These are phyloP conservation scores for Hymenoscyphus infarciens DNA, from an alignment of 2,329 filamentous ascomycete species.

Conservation along the genomic window DNA sequence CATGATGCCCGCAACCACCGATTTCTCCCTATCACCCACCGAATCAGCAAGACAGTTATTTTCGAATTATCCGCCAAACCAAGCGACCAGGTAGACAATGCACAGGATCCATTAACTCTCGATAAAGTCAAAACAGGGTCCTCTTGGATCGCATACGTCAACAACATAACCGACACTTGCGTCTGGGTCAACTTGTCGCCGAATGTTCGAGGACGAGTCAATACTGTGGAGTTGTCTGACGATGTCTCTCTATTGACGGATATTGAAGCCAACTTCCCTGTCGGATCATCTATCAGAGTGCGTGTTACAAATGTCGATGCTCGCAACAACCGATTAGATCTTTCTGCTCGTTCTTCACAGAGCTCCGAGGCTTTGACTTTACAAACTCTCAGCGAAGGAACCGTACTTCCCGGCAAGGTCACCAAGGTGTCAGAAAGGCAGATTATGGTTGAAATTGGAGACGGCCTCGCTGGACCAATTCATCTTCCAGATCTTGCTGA, in stretches of 20 bases:
- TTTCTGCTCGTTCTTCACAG: slow-evolving; percentile 68
- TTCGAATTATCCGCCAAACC: slow-evolving; percentile 84
- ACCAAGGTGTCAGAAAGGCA: slow-evolving; percentile 83
- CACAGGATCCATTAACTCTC: slow-evolving; percentile 63
- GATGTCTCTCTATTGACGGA: slow-evolving; percentile 77
- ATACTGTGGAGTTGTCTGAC: slow-evolving; percentile 79
- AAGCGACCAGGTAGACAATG: slow-evolving; percentile 48
- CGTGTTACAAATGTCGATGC: slow-evolving; percentile 72
- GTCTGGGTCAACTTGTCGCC: slow-evolving; percentile 92
- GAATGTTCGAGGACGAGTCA: slow-evolving; percentile 79
- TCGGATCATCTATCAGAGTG: slow-evolving; percentile 84
- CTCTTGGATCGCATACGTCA: slow-evolving; percentile 78
- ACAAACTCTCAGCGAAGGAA: slow-evolving; percentile 69
- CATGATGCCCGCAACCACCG: slow-evolving; percentile 88
- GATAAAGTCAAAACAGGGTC: slow-evolving; percentile 70
- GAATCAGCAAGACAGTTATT: slow-evolving; percentile 71
- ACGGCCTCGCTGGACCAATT: slow-evolving; percentile 73
- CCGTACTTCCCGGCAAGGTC: slow-evolving; percentile 78
- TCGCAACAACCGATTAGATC: slow-evolving; percentile 71
- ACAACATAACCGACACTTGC: slow-evolving; percentile 76
- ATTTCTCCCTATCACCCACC: slow-evolving; percentile 87
- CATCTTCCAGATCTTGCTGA: slow-evolving; percentile 81
- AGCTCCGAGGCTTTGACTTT: slow-evolving; percentile 60
- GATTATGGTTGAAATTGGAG: slow-evolving; percentile 80
- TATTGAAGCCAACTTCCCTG: slow-evolving; percentile 74